Conservation (phyloP, 1,284 basidiomycete genomes). For the Pyrrhoderma lamaoense region DNA sequence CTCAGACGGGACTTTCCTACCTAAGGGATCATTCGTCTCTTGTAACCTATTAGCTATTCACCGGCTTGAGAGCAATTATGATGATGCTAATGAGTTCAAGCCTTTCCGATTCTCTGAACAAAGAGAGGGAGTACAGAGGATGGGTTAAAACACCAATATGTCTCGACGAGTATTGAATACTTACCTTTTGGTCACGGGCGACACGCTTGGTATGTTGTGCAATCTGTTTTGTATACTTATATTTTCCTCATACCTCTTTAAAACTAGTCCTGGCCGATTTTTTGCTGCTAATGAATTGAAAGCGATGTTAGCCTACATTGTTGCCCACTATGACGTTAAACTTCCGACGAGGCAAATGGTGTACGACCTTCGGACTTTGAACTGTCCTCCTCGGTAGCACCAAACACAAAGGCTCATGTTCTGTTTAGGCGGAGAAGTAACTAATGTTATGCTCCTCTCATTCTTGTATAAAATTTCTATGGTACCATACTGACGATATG, state of each 20-base stretch:
- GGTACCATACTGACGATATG: too few relatives aligned
- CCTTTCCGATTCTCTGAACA: constrained; percentile 27
- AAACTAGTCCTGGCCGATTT: constrained; percentile 35
- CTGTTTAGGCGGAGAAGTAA: constrained; percentile 16
- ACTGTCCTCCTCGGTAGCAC: constrained; percentile 11
- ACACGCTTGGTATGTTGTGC: constrained; percentile 21
- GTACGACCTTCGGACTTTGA: constrained; percentile 21
- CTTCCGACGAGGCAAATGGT: constrained; percentile 24
- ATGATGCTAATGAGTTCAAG: constrained; percentile 25
- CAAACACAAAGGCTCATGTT: constrained; percentile 19
- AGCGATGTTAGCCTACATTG: constrained; percentile 35
- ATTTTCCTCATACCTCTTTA: background rate
- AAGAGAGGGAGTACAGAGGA: constrained; percentile 16
- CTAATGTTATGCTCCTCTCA: background rate
- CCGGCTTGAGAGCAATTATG: constrained; percentile 25
- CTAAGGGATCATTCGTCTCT: constrained; percentile 29
- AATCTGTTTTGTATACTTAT: too few relatives aligned
- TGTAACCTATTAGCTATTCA: constrained; percentile 24
- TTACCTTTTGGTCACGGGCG: constrained; percentile 27
- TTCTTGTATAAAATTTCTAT: background rate
- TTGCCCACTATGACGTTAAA: constrained; percentile 41
- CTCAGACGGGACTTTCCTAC: constrained; percentile 35
- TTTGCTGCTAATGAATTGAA: constrained; percentile 42
- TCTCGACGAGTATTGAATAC: constrained; percentile 23
- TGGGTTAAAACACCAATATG: constrained; percentile 22